Evolutionary conservation across 208 protist genomes (phyloP).

Genomic region (Trypanosoma avium): DNA sequence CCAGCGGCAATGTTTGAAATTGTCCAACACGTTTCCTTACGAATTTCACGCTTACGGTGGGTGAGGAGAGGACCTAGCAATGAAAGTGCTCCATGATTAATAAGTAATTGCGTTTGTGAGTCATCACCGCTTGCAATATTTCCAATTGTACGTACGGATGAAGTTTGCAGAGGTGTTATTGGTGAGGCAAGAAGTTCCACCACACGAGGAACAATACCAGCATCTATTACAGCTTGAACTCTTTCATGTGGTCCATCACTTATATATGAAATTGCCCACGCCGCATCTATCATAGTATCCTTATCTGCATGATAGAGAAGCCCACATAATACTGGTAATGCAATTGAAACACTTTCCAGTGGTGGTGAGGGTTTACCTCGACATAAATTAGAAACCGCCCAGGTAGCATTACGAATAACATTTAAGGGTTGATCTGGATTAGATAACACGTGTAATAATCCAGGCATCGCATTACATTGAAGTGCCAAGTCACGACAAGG

Average conservation of each 20-base stretch:
- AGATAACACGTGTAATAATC: slow-evolving; percentile 72
- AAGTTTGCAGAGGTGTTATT: slow-evolving; percentile 82
- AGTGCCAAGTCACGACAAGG: slow-evolving; percentile 94
- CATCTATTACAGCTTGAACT: slow-evolving; percentile 95
- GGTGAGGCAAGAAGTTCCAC: slow-evolving; percentile 92
- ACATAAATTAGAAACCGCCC: slow-evolving; percentile 98
- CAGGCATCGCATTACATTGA: slow-evolving; percentile 59
- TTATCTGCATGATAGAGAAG: slow-evolving; percentile 91
- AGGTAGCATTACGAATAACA: slow-evolving; percentile 94
- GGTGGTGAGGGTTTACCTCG: slow-evolving; percentile 95
- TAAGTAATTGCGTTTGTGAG: slow-evolving; percentile 94
- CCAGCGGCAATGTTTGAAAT: slow-evolving; percentile 99
- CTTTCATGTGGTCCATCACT: slow-evolving; percentile 95
- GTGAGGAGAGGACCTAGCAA: slow-evolving; percentile 80
- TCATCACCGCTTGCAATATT: slow-evolving; percentile 99
- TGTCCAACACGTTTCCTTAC: slow-evolving; percentile 99
- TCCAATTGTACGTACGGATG: slow-evolving; percentile 96
- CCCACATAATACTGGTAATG: slow-evolving; percentile 86
- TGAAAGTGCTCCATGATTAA: slow-evolving; percentile 91
- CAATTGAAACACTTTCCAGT: slow-evolving; percentile 67
- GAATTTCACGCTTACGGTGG: slow-evolving; percentile 86
- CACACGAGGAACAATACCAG: slow-evolving; percentile 84
- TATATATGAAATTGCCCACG: slow-evolving; percentile 97
- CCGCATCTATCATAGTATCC: slow-evolving; percentile 95
- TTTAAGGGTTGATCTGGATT: slow-evolving; percentile 54